Evolutionary conservation across 192 early-diverging fungal genomes (phyloP).

Genomic region (Backusella circina): DNA sequence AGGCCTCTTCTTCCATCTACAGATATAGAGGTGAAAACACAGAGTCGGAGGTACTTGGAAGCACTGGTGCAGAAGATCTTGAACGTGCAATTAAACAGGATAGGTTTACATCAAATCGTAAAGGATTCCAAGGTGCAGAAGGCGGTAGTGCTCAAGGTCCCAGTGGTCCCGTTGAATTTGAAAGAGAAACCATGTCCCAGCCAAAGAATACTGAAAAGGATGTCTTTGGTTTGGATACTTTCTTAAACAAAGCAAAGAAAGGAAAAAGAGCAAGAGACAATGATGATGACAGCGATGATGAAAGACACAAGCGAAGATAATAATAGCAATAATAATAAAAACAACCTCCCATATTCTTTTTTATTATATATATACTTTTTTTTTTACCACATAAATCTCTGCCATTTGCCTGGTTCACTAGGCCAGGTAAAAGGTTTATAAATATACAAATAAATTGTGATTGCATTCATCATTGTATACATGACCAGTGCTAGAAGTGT

Average conservation of each 20-base stretch:
- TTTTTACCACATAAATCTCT: constrained; percentile 94
- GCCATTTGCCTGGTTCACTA: constrained; percentile 58
- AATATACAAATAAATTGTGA: constrained; percentile 77
- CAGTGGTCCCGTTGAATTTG: constrained; percentile 91
- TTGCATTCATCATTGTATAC: constrained; percentile 56
- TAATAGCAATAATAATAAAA: not conserved
- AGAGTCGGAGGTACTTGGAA: constrained; percentile 59
- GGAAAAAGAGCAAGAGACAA: constrained; percentile 46
- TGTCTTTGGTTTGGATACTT: constrained; percentile 89
- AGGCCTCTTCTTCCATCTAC: constrained; percentile 73
- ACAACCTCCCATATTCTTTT: not conserved
- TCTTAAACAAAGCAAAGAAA: constrained; percentile 71
- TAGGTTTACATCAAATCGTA: constrained; percentile 56
- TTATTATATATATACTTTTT: not conserved
- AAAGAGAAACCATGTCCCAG: constrained; percentile 60
- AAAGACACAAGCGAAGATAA: constrained; percentile 23
- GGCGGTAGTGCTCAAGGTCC: constrained; percentile 45
- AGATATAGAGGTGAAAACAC: constrained; percentile 59
- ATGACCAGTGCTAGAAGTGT: constrained; percentile 39
- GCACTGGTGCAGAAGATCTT: constrained; percentile 64
- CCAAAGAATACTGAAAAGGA: constrained; percentile 53
- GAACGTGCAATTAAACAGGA: constrained; percentile 66
- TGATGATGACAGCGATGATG: constrained; percentile 18
- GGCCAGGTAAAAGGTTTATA: constrained; percentile 72
- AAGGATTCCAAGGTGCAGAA: constrained; percentile 70